Conservation (phyloP, 2,329 filamentous ascomycete genomes). For the Aspergillus persii region DNA sequence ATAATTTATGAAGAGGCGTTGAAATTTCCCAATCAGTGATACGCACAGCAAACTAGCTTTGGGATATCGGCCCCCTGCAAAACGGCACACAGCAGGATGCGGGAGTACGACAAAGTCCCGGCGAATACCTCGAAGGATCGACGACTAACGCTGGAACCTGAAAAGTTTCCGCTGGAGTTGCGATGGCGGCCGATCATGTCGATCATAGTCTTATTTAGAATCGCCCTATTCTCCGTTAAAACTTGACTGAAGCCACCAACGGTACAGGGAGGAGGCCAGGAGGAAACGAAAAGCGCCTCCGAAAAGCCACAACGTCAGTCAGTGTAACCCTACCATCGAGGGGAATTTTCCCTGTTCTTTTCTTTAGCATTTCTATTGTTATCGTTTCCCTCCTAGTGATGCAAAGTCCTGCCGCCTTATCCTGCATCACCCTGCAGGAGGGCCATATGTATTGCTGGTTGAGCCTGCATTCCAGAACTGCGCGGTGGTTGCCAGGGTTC, state of each 20-base stretch:
- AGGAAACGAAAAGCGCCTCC: neutral
- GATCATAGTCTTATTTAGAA: slow-evolving; percentile 1
- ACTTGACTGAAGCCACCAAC: neutral
- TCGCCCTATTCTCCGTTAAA: neutral
- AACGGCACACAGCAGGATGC: neutral
- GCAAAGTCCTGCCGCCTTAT: neutral
- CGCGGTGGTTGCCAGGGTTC: slow-evolving; percentile 19
- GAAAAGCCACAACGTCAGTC: slow-evolving; percentile 2
- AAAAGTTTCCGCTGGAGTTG: slow-evolving; percentile 4
- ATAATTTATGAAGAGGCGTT: neutral
- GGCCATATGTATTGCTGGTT: neutral
- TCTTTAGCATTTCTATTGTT: neutral
- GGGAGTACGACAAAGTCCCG: slow-evolving; percentile 4
- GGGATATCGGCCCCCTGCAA: slow-evolving; percentile 23
- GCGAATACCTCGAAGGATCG: slow-evolving; percentile 15
- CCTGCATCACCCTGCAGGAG: neutral
- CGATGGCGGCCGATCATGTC: slow-evolving; percentile 10
- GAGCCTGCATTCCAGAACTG: slow-evolving; percentile 19
- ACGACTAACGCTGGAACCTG: slow-evolving; percentile 15
- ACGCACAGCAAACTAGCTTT: slow-evolving; percentile 16
- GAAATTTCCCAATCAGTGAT: neutral
- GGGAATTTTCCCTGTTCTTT: neutral
- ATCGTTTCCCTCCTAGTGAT: neutral
- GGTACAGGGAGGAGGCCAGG: neutral
- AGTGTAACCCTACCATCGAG: neutral